Percentiles rank a stretch among this genome's conserved stretches.
These are phyloP conservation scores for Cutaneotrichosporon cyanovorans DNA, from an alignment of 1,284 basidiomycete genomes.

Conservation along the genomic window DNA sequence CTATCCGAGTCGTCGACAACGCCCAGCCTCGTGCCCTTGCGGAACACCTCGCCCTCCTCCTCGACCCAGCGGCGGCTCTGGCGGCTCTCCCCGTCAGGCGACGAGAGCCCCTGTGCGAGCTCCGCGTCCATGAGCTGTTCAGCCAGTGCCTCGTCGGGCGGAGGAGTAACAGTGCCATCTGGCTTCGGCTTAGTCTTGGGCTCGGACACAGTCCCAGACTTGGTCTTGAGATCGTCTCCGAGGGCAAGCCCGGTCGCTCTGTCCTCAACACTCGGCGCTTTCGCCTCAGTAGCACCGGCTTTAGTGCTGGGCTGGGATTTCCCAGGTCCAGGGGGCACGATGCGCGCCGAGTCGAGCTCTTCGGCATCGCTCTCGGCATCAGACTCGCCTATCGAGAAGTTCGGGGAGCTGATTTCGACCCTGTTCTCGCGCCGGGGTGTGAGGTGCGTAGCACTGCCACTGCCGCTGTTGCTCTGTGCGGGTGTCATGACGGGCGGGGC, in stretches of 20 bases:
- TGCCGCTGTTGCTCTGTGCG: not conserved
- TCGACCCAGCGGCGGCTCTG: constrained; percentile 60
- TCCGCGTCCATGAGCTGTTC: constrained; percentile 14
- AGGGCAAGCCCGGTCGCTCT: no score
- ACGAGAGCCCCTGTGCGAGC: constrained; percentile 9
- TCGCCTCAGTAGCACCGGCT: no score
- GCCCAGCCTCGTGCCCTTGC: constrained; percentile 73
- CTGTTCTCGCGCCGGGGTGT: constrained; percentile 22
- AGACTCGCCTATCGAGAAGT: constrained; percentile 56
- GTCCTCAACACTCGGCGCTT: no score
- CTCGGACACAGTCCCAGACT: not conserved
- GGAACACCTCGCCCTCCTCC: constrained; percentile 85
- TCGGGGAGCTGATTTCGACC: constrained; percentile 55
- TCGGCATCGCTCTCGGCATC: constrained; percentile 58
- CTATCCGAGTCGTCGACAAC: constrained; percentile 57
- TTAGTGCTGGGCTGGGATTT: no score
- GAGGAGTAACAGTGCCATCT: not conserved
- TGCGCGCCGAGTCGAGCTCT: constrained; percentile 31
- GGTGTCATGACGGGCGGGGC: constrained; percentile 15
- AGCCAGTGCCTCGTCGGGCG: not conserved
- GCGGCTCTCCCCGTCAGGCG: constrained; percentile 47
- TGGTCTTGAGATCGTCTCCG: not conserved
- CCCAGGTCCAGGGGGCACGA: constrained; percentile 4
- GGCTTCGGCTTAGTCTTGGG: no score
- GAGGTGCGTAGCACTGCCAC: no score